Base-by-base conservation (phyloP, 202 grass and related monocot species). In the Cymbopogon flexuosus region DNA sequence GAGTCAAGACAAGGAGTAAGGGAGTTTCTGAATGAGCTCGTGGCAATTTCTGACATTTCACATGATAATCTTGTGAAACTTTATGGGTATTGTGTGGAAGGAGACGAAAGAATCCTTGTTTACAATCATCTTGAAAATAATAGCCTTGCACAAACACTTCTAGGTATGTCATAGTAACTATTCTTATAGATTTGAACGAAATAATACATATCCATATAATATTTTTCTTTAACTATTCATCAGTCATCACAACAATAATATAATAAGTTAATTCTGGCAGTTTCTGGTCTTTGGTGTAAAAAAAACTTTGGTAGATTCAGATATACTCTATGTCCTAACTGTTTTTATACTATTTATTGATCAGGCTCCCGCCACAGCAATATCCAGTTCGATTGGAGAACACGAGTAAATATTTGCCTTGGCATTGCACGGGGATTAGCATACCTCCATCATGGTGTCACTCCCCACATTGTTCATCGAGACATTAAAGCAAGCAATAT, bases 401-500 rank as follows among this genome's bases (percentile, higher is more conserved):
- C 83, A 37, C 84, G 91, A 75, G 88, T 84, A 68, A 93, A 90
- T 76, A 88, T 93, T 78, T 93, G 86, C 61, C 36, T 86, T 82
- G 91, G 91, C 43, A 74, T 93, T 22, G 88, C 91, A 68, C 72
- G 47, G 5, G 88, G 88, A 78, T 69, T 93, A 62, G 77, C 62
- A 79, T 93, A 86, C 79, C 91, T 93, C 70, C 91, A 93, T 84
- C 76, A 90, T 34, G 83, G 43, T 72, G 80, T 90, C 35, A 79
- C 7, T 40, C 91, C 91, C 12, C 86, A 84, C 70, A 84, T 93
- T 66, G 88, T 93, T 78, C 91, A 93, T 46, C 80, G 88, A 19
- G 91, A 93, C 65, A 93, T 93, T 51, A 93, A 93, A 90, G 91
- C 91, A 88, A 93, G 91, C 86, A 93, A 93, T 82, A 93, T 93